phyloP scores from a whole-genome alignment of 1,139 yeast species.

The Arxiozyma heterogenica region DNA sequence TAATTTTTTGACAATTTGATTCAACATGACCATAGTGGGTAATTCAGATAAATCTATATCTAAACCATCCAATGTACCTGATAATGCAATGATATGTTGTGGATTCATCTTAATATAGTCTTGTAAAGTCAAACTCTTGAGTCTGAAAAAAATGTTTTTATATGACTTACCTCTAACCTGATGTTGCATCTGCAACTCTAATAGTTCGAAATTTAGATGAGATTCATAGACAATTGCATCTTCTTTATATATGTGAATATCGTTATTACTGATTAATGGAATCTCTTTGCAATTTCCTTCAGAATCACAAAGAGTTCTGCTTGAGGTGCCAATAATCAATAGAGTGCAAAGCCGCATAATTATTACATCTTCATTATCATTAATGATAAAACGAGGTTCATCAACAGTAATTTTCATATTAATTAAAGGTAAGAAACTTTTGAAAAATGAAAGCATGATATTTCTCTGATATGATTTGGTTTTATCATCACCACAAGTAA shows the following conservation, averaged over 20 bases:
- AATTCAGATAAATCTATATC: conserved; percentile 29
- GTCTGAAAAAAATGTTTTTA: conserved; percentile 16
- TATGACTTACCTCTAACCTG: conserved; percentile 13
- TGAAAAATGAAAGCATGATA: conserved; percentile 18
- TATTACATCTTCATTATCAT: conserved; percentile 19
- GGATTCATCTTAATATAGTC: conserved; percentile 9
- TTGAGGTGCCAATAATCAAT: conserved; percentile 18
- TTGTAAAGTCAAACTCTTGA: conserved; percentile 13
- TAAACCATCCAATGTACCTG: conserved; percentile 18
- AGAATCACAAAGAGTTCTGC: conserved; percentile 9
- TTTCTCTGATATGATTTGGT: conserved; percentile 8
- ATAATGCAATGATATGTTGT: conserved; percentile 4
- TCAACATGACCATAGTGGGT: conserved; percentile 31
- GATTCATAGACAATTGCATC: conserved; percentile 16
- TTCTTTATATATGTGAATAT: conserved; percentile 6
- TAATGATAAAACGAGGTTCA: conserved; percentile 26
- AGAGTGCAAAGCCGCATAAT: conserved; percentile 18
- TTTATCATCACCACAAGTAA: conserved; percentile 12
- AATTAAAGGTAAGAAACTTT: conserved; percentile 24
- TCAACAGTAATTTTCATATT: conserved; percentile 27
- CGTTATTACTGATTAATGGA: neutral
- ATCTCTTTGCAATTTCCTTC: neutral
- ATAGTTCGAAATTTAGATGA: conserved; percentile 17
- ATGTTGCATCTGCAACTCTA: conserved; percentile 18
- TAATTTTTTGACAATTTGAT: conserved; percentile 22